Evolutionary conservation across 2,329 filamentous ascomycete genomes (phyloP).

Genomic region (Sclerotinia spermophila): DNA sequence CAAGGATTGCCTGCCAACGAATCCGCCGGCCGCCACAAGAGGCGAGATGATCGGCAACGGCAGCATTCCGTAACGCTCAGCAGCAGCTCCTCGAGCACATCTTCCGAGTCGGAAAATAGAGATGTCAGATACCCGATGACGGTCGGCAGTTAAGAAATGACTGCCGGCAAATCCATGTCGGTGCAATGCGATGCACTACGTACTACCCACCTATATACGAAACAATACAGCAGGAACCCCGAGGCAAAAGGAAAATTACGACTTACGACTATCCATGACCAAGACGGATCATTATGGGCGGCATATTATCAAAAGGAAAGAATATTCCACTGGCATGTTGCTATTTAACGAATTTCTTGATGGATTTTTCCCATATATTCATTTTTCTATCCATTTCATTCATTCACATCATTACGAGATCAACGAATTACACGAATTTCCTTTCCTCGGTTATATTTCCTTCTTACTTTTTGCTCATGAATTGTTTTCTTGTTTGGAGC

Average conservation of each 20-base stretch:
- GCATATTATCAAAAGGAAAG: constrained; percentile 10
- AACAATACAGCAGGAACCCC: constrained; percentile 9
- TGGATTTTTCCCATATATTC: constrained; percentile 22
- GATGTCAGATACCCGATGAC: constrained; percentile 25
- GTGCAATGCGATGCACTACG: background rate
- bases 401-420: constrained; percentile 20
- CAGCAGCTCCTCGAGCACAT: constrained; percentile 38
- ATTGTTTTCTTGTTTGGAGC: background rate
- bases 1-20: constrained; percentile 57
- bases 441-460: constrained; percentile 15
- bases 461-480: background rate
- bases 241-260: constrained; percentile 16
- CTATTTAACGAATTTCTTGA: constrained; percentile 23
- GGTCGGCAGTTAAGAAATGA: constrained; percentile 32
- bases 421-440: constrained; percentile 10
- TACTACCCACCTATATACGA: background rate
- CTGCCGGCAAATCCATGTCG: constrained; percentile 22
- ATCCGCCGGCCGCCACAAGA: constrained; percentile 34
- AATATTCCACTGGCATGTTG: background rate
- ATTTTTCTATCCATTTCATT: constrained; percentile 3
- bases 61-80: constrained; percentile 37
- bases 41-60: constrained; percentile 29
- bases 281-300: constrained; percentile 6
- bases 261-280: constrained; percentile 15
- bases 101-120: constrained; percentile 32